Evolutionary conservation across 1,284 basidiomycete species (phyloP), one percentile per base, ranked within the genome.

Genomic region (Cutaneotrichosporon daszewskae): DNA sequence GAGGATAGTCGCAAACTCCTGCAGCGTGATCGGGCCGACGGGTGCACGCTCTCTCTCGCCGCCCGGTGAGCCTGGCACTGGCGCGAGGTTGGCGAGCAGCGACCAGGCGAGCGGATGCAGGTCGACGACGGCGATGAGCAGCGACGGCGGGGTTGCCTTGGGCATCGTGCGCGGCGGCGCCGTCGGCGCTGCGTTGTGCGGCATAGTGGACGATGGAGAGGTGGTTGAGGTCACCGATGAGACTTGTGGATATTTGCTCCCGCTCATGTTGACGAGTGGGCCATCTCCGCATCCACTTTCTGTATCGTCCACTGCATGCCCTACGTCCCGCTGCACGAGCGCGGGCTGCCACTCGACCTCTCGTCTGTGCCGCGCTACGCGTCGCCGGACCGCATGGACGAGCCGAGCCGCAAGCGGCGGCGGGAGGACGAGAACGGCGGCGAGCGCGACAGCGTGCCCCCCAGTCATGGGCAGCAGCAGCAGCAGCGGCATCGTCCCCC

Each of bases 61-160:
- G 19, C 33, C 39, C 1, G 45, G 33, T 1, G 25, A 16, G 13
- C 22, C 6, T 8, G 37, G 18, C 4, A 7, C 19, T 1, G 54
- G 46, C 8, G 53, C 52, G 8, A 46, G 38, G 10, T 31, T 74
- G 55, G 50, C 75, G 66, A 36, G 80, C 75, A 49, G 81, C 78
- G 52, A 80, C 88, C 88, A 91, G 66, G 88, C 82, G 11, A 82
- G 73, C 20, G 86, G 87, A 20, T 85, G 83, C 39, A 91, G 74
- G 74, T 92, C 88, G 49, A 91, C 53, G 46, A 92, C 79, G 47
- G 90, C 79, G 25, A 87, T 83, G 22, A 91, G 76, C 62, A 89
- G 83, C 9, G 82, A 83, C 4, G 80, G 66, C 1, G 62, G 68
- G 31, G 54, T 55, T 3, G 48, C 47, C 6, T 37, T 22, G 3